Evolutionary conservation across 2,329 filamentous ascomycete species (phyloP).

Genomic region (Fusarium protoensiforme): DNA sequence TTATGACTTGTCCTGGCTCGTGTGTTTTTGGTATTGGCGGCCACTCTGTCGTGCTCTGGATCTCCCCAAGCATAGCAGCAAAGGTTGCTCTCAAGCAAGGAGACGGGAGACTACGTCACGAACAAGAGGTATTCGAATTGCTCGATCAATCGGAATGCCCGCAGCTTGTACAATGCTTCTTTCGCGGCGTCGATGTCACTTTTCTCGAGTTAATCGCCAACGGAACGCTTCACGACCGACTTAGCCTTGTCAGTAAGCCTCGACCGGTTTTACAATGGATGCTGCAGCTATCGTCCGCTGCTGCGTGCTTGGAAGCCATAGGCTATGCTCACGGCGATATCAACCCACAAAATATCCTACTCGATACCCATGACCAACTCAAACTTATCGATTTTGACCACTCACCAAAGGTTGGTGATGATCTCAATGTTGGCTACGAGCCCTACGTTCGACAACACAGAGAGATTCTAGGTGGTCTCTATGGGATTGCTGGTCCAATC

Average conservation of each 20-base stretch:
- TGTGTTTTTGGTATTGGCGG: constrained; percentile 25
- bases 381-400: constrained; percentile 36
- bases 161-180: constrained; percentile 18
- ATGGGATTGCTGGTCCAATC: constrained; percentile 17
- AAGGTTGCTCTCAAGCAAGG: constrained; percentile 28
- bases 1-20: constrained; percentile 18
- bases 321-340: constrained; percentile 32
- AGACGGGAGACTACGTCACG: constrained; percentile 19
- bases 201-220: constrained; percentile 26
- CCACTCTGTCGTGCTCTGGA: constrained; percentile 27
- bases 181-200: constrained; percentile 15
- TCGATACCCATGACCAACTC: constrained; percentile 24
- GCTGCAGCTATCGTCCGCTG: constrained; percentile 20
- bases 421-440: constrained; percentile 31
- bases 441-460: constrained; percentile 32
- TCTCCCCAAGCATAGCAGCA: constrained; percentile 26
- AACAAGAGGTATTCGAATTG: constrained; percentile 26
- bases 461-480: constrained; percentile 6
- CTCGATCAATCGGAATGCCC: constrained; percentile 14
- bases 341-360: constrained; percentile 33
- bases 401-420: constrained; percentile 1
- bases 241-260: constrained; percentile 8
- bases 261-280: constrained; percentile 25
- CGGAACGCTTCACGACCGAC: constrained; percentile 25
- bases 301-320: constrained; percentile 21